Evolutionary conservation across 805 yeast genomes (phyloP).

Genomic region (Jamesozyma gamospora): DNA sequence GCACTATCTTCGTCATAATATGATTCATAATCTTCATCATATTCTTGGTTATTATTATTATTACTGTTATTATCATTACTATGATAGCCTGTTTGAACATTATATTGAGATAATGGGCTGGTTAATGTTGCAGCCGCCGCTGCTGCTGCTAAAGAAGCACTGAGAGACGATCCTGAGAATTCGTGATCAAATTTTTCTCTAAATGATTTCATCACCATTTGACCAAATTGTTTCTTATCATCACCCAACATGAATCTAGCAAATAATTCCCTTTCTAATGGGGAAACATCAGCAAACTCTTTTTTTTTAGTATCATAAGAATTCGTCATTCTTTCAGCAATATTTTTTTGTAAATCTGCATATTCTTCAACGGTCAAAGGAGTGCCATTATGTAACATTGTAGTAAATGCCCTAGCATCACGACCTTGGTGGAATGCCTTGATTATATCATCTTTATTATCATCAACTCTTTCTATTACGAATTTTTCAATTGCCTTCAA

Average conservation of each 20-base stretch:
- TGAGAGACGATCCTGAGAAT: conserved; percentile 15
- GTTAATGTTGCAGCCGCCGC: conserved; percentile 19
- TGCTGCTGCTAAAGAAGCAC: conserved; percentile 22
- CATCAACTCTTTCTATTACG: conserved; percentile 36
- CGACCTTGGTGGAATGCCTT: conserved; percentile 7
- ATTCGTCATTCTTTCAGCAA: conserved; percentile 26
- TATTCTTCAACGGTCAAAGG: conserved; percentile 26
- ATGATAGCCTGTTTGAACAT: too few species aligned
- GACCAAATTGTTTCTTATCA: conserved; percentile 21
- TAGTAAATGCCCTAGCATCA: conserved; percentile 20
- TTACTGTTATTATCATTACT: conserved; percentile 18
- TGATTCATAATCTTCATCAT: conserved; percentile 17
- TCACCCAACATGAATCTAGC: conserved; percentile 26
- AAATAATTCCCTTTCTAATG: conserved; percentile 24
- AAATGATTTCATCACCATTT: conserved; percentile 22
- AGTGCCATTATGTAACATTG: conserved; percentile 23
- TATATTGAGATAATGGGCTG: conserved; percentile 5
- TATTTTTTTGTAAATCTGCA: conserved; percentile 23
- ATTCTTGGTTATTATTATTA: conserved; percentile 13
- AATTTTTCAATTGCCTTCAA: conserved; percentile 71
- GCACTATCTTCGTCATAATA: conserved; percentile 23
- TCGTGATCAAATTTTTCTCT: conserved; percentile 19
- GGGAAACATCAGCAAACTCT: conserved; percentile 21
- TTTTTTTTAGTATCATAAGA: conserved; percentile 22
- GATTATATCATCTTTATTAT: conserved; percentile 3